Evolutionary conservation across 2,329 filamentous ascomycete species (phyloP), one percentile per base, ranked within the genome.

Genomic region (Thelonectria blattea): DNA sequence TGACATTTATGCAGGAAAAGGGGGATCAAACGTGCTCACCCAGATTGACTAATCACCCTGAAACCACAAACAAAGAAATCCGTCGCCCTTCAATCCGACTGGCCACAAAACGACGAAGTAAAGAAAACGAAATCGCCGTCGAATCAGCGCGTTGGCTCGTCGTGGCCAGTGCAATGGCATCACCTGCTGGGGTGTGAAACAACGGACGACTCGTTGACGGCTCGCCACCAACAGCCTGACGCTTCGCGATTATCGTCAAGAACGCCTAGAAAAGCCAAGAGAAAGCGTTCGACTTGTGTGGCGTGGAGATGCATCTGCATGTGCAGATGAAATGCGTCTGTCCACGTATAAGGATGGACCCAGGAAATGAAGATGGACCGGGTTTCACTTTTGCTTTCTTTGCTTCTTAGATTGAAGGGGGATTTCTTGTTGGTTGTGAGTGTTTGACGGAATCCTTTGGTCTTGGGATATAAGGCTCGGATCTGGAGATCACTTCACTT

Each of bases 131-230:
- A 49, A 49, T 27, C 15, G 15, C 45, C 27, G 30, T 48, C 22
- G 22, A 24, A 24, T 24, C 22, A 24, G 22, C 22, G 22, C 22
- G 45, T 32, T 30, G 45, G 45, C 37, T 49, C 30, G 30, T 22
- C 9, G 18, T 22, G 42, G 18, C 17, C 41, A 27, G 46, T 49
- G 46, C 22, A 24, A 32, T 32, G 37, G 22, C 30, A 12, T 41
- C 27, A 48, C 48, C 24, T 6, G 39, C 54, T 30, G 39, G 39
- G 53, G 47, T 46, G 22, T 56, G 54, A 51, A 56, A 56, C 46
- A 14, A 27, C 27, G 12, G 15, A 27, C 17, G 46, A 49, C 22
- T 22, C 50, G 53, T 48, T 30, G 37, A 27, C 24, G 32, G 22
- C 22, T 39, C n/a, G 37, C 46, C 27, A 50, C 53, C 53, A 55